phyloP scores from a whole-genome alignment of 192 early-diverging fungal species.

The Coemansia sp. region DNA sequence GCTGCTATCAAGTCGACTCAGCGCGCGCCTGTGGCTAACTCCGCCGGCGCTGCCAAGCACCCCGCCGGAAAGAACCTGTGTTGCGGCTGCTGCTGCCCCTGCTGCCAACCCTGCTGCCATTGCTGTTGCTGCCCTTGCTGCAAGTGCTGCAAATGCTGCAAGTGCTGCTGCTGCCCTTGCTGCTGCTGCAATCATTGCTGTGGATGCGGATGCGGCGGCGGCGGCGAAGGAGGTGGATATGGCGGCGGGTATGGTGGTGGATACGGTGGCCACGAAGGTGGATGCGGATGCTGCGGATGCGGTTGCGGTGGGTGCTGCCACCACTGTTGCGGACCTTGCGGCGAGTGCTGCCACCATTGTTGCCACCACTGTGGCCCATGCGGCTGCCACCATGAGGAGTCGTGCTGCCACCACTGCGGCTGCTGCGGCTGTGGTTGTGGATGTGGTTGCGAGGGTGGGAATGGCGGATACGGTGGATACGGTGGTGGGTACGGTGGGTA shows the following conservation, averaged over 20 bases:
- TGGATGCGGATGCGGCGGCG: conserved; percentile 13
- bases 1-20: conserved; percentile 9
- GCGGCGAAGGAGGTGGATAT: conserved; percentile 20
- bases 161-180: conserved; percentile 41
- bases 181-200: conserved; percentile 49
- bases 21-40: not conserved
- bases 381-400: conserved; percentile 18
- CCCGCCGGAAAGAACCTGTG: conserved; percentile 44
- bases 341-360: conserved; percentile 36
- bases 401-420: conserved; percentile 35
- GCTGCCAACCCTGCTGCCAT: conserved; percentile 46
- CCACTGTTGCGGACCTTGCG: conserved; percentile 30
- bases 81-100: conserved; percentile 52
- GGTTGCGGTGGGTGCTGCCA: conserved; percentile 18
- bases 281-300: conserved; percentile 23
- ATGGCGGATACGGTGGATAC: conserved; percentile 18
- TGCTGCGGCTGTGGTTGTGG: conserved; percentile 11
- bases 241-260: conserved; percentile 16
- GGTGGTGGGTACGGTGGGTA: not conserved
- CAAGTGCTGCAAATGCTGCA: conserved; percentile 52
- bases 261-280: conserved; percentile 12
- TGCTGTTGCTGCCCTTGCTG: conserved; percentile 45
- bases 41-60: conserved; percentile 10
- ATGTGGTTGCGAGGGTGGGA: conserved; percentile 8
- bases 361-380: conserved; percentile 31